Base-by-base conservation (phyloP, 2,329 filamentous ascomycete genomes). In the Fusarium pseudonygamai region DNA sequence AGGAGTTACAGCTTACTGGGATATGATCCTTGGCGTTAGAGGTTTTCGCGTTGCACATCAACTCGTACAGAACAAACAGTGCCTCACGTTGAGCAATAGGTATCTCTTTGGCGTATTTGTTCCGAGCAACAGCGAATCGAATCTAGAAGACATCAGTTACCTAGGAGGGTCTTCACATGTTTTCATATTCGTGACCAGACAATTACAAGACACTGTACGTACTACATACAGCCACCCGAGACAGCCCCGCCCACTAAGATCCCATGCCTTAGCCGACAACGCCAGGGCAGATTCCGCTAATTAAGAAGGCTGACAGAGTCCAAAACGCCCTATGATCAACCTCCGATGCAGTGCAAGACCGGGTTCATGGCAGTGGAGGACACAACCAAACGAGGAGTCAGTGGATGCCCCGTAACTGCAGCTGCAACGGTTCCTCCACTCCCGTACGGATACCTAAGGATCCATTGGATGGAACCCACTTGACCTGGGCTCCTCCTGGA, bases 361-460 rank as follows among this genome's bases (percentile, higher is more conserved):
- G 6, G 47, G 58, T 55, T 55, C 46, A 39, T 28, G 26, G 26
- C 26, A 28, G 26, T 28, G 26, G 26, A 28, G 26, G 26, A 28
- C 26, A 28, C 26, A 28, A 28, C 26, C 26, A 28, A 62, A 62
- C 50, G 39, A 45, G 64, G 57, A 45, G 59, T 28, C 43, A 46
- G 43, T 63, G 64, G 50, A 37, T 64, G 43, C 37, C 40, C 40
- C 55, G 40, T 58, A 58, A 58, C 30, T 49, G 28, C 26, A 50
- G 39, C 28, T 64, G 43, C 40, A 69, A 69, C 66, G 43, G 66
- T 63, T 63, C 49, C 43, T 67, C 63, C 53, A 67, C 46, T 30
- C 46, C 26, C 26, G 26, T 30, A 28, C 5, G 26, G 26, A 28
- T 28, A n/a, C n/a, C n/a, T n/a, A n/a, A n/a, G n/a, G n/a, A n/a